phyloP scores from a whole-genome alignment of 352 stramenopile genomes.

The Phytophthora chlamydospora region DNA sequence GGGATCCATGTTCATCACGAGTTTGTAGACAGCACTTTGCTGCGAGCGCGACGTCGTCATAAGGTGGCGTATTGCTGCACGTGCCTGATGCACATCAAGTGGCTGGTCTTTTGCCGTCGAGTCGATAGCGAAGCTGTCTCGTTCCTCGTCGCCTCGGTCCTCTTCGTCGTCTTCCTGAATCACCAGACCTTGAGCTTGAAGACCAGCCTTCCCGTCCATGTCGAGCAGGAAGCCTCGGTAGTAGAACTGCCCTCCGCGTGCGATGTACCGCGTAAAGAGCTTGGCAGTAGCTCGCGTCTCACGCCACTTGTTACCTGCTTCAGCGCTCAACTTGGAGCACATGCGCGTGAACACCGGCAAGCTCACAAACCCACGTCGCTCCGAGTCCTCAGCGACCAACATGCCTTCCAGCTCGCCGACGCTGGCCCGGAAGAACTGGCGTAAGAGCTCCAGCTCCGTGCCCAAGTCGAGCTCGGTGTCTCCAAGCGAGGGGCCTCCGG shows the following conservation, averaged over 20 bases:
- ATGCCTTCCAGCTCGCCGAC: slow-evolving; percentile 48
- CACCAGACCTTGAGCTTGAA: slow-evolving; percentile 60
- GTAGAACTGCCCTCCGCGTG: slow-evolving; percentile 59
- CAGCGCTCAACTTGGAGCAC: slow-evolving; percentile 43
- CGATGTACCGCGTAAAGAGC: slow-evolving; percentile 58
- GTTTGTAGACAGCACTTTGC: slow-evolving; percentile 67
- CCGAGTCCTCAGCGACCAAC: slow-evolving; percentile 45
- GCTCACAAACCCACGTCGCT: slow-evolving; percentile 60
- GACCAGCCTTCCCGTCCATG: slow-evolving; percentile 52
- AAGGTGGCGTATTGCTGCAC: slow-evolving; percentile 56
- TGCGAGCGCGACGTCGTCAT: slow-evolving; percentile 48
- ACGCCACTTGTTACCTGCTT: slow-evolving; percentile 40
- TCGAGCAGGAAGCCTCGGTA: slow-evolving; percentile 77
- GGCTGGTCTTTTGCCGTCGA: not conserved
- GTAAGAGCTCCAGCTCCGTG: slow-evolving; percentile 46
- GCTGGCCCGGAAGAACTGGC: slow-evolving; percentile 50
- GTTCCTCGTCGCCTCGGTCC: slow-evolving; percentile 20
- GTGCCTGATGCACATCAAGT: slow-evolving; percentile 55
- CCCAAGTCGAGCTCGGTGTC: slow-evolving; percentile 28
- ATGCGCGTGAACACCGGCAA: slow-evolving; percentile 48
- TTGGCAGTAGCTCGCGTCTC: slow-evolving; percentile 41
- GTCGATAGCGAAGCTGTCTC: slow-evolving; percentile 32
- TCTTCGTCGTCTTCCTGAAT: slow-evolving; percentile 63
- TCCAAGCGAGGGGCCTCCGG: slow-evolving; percentile 16
- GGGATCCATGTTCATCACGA: slow-evolving; percentile 64